Conservation (phyloP, 1,284 basidiomycete species). For the Boletellus deceptivus region DNA sequence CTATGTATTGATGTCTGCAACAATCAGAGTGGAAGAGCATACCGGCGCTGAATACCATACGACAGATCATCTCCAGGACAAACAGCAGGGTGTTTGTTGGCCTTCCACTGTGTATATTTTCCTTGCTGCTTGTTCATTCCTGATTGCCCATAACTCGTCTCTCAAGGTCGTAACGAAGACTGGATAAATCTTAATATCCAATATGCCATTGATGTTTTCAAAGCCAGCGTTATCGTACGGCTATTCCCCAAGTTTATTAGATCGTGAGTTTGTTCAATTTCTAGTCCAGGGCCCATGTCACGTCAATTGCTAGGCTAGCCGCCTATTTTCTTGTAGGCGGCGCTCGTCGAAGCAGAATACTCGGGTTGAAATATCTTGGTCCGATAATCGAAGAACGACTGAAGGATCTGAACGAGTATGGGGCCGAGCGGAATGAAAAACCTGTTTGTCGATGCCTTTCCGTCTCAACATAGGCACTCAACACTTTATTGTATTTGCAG, state of each 20-base stretch:
- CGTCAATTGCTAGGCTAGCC: not conserved
- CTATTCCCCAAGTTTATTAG: constrained; percentile 39
- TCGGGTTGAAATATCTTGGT: constrained; percentile 26
- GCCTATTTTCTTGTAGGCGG: not conserved
- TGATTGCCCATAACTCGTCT: not conserved
- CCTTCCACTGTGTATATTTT: constrained; percentile 34
- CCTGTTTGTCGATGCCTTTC: constrained; percentile 31
- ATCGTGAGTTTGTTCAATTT: constrained; percentile 31
- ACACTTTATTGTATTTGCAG: constrained; percentile 2
- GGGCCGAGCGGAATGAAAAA: constrained; percentile 37
- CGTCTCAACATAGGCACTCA: constrained; percentile 31
- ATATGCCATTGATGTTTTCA: constrained; percentile 34
- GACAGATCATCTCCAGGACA: constrained; percentile 30
- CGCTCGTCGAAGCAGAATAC: not conserved
- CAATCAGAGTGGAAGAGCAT: constrained; percentile 27
- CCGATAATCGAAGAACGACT: constrained; percentile 39
- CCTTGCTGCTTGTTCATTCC: not conserved
- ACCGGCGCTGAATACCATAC: constrained; percentile 14
- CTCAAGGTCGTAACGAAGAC: constrained; percentile 25
- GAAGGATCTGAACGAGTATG: constrained; percentile 30
- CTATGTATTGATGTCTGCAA: not conserved
- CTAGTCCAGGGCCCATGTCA: not conserved
- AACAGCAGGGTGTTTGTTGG: constrained; percentile 40
- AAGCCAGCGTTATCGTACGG: constrained; percentile 27
- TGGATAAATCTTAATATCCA: constrained; percentile 36